Evolutionary conservation across 202 grass and related monocot species (phyloP).

Genomic region (Elaeis oleifera): DNA sequence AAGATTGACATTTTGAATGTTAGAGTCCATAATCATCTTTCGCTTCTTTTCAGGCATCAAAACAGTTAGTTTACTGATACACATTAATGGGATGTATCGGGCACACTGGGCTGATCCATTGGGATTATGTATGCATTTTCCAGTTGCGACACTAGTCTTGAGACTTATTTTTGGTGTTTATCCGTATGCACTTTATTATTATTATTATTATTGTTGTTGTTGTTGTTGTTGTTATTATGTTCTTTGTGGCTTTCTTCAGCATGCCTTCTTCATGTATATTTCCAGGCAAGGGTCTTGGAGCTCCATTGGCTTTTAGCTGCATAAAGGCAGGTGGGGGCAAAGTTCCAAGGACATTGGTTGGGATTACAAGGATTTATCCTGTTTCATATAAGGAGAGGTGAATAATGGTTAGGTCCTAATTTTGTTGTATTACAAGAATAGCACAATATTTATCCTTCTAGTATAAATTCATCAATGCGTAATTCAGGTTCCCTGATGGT

Average conservation of each 20-base stretch:
- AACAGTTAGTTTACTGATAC: slow-evolving; percentile 45
- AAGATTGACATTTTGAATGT: slow-evolving; percentile 12
- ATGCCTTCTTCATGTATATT: background rate
- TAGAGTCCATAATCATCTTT: background rate
- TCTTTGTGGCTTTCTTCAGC: background rate
- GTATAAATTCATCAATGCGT: background rate
- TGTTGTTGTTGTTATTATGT: background rate
- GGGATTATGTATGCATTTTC: slow-evolving; percentile 77
- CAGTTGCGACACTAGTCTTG: no score
- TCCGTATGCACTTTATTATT: no score
- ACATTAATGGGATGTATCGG: slow-evolving; percentile 82
- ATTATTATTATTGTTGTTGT: no score
- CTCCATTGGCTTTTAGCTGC: slow-evolving; percentile 80
- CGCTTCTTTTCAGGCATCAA: slow-evolving; percentile 55
- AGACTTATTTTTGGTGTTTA: no score
- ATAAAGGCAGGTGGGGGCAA: slow-evolving; percentile 72
- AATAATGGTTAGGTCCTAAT: background rate
- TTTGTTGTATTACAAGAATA: no score
- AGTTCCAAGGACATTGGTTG: slow-evolving; percentile 71
- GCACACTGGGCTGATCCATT: slow-evolving; percentile 66
- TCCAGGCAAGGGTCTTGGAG: slow-evolving; percentile 62
- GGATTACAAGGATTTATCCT: slow-evolving; percentile 81
- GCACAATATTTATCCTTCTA: slow-evolving; percentile 1
- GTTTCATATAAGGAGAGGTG: slow-evolving; percentile 86
- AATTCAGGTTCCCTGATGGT: slow-evolving; percentile 69